Conservation (phyloP, 768 basidiomycete species). For the Melanogaster broomeanus region DNA sequence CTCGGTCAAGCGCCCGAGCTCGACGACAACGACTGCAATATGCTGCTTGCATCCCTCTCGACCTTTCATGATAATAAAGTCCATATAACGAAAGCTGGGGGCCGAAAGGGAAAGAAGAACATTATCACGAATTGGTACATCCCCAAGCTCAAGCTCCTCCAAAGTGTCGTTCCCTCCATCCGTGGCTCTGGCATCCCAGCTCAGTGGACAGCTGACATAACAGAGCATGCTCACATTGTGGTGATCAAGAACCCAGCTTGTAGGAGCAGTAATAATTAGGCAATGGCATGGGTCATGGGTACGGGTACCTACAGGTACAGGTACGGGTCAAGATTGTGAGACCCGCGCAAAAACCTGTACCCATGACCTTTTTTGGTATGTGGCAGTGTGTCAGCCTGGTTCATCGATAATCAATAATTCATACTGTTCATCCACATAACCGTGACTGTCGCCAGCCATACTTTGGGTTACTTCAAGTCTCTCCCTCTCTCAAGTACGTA, state of each 20-base stretch:
- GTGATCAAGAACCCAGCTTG: constrained; percentile 30
- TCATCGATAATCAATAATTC: no score
- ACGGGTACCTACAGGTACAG: no score
- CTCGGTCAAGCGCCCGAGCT: constrained; percentile 33
- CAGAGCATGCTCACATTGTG: constrained; percentile 35
- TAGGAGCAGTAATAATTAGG: neutral
- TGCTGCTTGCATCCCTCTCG: constrained; percentile 17
- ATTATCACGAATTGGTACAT: constrained; percentile 37
- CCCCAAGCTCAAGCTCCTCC: constrained; percentile 42
- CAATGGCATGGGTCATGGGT: no score
- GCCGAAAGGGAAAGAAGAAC: constrained; percentile 17
- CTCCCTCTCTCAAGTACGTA: no score
- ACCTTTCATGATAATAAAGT: constrained; percentile 38
- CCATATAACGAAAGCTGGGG: constrained; percentile 30
- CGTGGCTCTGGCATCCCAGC: constrained; percentile 26
- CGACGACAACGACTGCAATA: constrained; percentile 15
- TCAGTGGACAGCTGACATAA: constrained; percentile 38
- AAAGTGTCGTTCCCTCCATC: constrained; percentile 33
- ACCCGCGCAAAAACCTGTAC: no score
- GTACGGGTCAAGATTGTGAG: no score
- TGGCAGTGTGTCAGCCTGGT: no score
- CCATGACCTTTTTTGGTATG: no score
- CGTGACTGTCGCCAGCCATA: no score
- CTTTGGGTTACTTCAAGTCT: no score
- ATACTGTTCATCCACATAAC: no score